phyloP scores from a whole-genome alignment of 179 eudicot genomes.

The Dionaea muscipula region DNA sequence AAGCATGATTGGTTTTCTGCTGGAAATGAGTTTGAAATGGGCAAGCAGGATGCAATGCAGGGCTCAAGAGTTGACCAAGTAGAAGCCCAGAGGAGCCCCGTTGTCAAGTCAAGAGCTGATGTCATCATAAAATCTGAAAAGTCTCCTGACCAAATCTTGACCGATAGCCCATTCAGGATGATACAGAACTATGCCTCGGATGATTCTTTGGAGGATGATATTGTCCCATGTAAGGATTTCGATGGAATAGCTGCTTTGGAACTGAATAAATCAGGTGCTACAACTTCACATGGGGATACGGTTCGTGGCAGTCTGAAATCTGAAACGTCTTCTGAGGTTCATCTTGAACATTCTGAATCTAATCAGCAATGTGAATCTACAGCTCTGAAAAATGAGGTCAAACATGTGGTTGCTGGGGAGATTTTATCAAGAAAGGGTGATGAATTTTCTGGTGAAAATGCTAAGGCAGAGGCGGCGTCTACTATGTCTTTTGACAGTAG shows the following conservation, averaged over 20 bases:
- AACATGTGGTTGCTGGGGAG: slow-evolving; percentile 11
- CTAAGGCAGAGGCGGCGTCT: slow-evolving; percentile 18
- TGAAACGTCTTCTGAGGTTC: no score
- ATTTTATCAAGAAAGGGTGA: slow-evolving; percentile 13
- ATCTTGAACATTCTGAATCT: no score
- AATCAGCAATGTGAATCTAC: no score
- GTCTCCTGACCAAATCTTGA: slow-evolving; percentile 17
- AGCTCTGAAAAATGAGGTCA: slow-evolving; percentile 11
- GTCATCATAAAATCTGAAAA: slow-evolving; percentile 18
- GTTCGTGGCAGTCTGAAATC: no score
- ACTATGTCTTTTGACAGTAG: slow-evolving; percentile 9
- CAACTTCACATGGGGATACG: no score
- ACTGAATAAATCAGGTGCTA: no score
- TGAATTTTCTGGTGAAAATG: slow-evolving; percentile 15
- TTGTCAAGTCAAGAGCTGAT: slow-evolving; percentile 15
- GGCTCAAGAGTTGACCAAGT: slow-evolving; percentile 10
- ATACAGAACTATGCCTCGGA: slow-evolving; percentile 69
- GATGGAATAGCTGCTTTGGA: no score
- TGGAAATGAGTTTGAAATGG: slow-evolving; percentile 21
- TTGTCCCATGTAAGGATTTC: slow-evolving; percentile 13
- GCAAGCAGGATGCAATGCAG: slow-evolving; percentile 18
- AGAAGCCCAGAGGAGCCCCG: slow-evolving; percentile 5
- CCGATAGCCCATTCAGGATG: slow-evolving; percentile 48
- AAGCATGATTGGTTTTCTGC: slow-evolving; percentile 16
- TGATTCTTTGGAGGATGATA: slow-evolving; percentile 39